Conservation (phyloP, 805 yeast species). For the Candida pseudoglaebosa region DNA sequence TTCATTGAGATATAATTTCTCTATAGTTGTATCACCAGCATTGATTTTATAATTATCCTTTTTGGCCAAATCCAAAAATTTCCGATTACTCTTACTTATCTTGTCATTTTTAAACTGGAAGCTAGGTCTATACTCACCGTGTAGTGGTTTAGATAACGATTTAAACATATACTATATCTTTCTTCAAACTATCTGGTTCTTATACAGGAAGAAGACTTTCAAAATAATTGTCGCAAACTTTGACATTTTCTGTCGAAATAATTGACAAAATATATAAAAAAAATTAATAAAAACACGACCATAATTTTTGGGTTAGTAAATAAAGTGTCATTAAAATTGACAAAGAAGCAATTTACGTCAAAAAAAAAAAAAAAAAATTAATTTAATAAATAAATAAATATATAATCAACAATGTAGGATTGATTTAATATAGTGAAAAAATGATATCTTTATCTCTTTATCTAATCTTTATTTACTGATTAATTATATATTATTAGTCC, state of each 20-base stretch:
- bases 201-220: neutral
- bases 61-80: neutral
- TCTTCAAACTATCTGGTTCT: too few species aligned
- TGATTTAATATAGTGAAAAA: too few species aligned
- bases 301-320: too few species aligned
- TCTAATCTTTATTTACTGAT: too few species aligned
- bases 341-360: too few species aligned
- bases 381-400: too few species aligned
- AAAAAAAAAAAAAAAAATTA: too few species aligned
- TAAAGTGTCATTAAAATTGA: too few species aligned
- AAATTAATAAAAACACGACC: too few species aligned
- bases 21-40: conserved; percentile 9
- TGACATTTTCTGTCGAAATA: neutral
- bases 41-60: neutral
- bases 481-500: too few species aligned
- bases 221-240: neutral
- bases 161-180: conserved; percentile 1
- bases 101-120: neutral
- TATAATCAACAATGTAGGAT: too few species aligned
- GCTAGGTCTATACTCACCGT: neutral
- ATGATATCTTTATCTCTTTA: too few species aligned
- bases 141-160: conserved; percentile 3
- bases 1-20: conserved; percentile 20
- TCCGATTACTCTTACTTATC: neutral
- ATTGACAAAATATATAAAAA: neutral